Percentiles rank a stretch among this genome's conserved stretches.
Conservation (phyloP, 2,329 filamentous ascomycete species). For the Paraphaeosphaeria minitans region DNA sequence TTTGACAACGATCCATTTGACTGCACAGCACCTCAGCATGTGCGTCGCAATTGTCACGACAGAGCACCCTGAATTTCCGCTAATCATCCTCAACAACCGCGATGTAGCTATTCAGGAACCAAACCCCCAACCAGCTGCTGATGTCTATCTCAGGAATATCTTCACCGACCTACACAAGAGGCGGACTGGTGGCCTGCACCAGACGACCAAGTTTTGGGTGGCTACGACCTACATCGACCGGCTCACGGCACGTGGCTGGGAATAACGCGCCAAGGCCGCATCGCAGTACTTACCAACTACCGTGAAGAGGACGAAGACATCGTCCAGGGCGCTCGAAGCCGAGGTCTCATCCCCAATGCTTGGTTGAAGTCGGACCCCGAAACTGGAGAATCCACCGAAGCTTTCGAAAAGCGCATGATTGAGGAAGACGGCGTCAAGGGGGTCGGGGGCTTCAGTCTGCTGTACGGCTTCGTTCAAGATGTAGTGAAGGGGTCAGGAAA, state of each 20-base stretch:
- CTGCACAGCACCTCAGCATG: slow-evolving; percentile 41
- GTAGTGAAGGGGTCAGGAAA: slow-evolving; percentile 30
- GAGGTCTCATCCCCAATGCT: slow-evolving; percentile 65
- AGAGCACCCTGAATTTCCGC: slow-evolving; percentile 55
- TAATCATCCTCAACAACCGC: slow-evolving; percentile 58
- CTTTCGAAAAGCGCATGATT: slow-evolving; percentile 61
- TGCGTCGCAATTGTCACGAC: slow-evolving; percentile 57
- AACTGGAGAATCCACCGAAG: slow-evolving; percentile 49
- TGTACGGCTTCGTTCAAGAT: slow-evolving; percentile 62
- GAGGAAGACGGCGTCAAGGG: slow-evolving; percentile 60
- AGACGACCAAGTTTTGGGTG: slow-evolving; percentile 61
- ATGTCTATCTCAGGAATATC: slow-evolving; percentile 58
- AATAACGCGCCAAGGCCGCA: slow-evolving; percentile 63
- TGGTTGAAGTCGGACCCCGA: slow-evolving; percentile 56
- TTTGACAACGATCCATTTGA: not conserved
- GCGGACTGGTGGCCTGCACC: slow-evolving; percentile 66
- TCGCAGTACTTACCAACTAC: slow-evolving; percentile 69
- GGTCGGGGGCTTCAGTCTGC: slow-evolving; percentile 67
- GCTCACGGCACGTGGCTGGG: slow-evolving; percentile 69
- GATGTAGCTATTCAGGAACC: slow-evolving; percentile 43
- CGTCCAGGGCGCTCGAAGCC: slow-evolving; percentile 55
- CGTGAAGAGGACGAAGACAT: slow-evolving; percentile 57
- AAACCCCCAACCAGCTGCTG: slow-evolving; percentile 7
- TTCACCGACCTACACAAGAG: slow-evolving; percentile 63
- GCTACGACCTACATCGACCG: slow-evolving; percentile 64